Evolutionary conservation across 768 basidiomycete genomes (phyloP), one percentile per base, ranked within the genome.

Genomic region (Boletus insuetus): DNA sequence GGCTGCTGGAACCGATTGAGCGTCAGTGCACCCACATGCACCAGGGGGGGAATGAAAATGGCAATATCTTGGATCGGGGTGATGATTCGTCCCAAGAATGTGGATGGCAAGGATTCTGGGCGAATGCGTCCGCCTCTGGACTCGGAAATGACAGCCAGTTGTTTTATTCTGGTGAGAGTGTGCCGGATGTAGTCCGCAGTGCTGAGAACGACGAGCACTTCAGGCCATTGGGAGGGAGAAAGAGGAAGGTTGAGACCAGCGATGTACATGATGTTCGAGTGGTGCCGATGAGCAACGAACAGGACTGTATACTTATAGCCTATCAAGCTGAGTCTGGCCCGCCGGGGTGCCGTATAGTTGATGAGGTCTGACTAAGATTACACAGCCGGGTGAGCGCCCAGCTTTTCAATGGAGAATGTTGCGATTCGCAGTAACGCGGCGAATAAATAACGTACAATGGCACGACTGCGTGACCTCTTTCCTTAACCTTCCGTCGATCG

Each of bases 1-100:
- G 72, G 70, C 46, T 63, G 70, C 8, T 58, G 55, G 48, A 74
- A 55, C 17, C 58, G 32, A 40, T 69, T 71, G 39, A 64, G 42
- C 1, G 22, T 56, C 39, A 73, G 22, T 20, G 58, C 60, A n/a
- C 51, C 55, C 22, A 67, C 45, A 24, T 71, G 73, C 6, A 63
- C 29, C 14, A 65, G 10, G 6, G 72, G 69, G 1, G 64, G 56
- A 31, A 63, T 11, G 19, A 61, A 39, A 2, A 48, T 24, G 10
- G 64, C 62, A 2, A 63, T 24, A 10, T 39, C 54, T 16, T 70
- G 72, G 39, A 72, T 46, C 10, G 66, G 69, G 9, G 61, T 56
- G 56, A 70, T 37, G 52, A 68, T 46, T 34, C 59, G 58, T n/a
- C 63, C 65, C 26, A 63, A 6, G 58, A 67, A 37, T 1, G 49